Evolutionary conservation across 305 asterid species (phyloP).

Genomic region (Fraxinus nigra): DNA sequence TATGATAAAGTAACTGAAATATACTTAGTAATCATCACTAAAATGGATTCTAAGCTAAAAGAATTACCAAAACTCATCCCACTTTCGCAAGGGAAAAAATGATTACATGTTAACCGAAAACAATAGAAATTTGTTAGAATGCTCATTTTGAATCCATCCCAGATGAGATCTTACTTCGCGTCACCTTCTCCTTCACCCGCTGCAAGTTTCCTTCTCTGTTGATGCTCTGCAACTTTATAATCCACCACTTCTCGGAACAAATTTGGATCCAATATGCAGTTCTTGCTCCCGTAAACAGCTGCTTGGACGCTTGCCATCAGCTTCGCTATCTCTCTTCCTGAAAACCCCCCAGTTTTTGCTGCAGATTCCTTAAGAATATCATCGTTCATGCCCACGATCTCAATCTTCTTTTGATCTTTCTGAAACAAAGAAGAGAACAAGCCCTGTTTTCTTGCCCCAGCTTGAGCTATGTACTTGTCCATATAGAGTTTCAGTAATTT

Average conservation of each 20-base stretch:
- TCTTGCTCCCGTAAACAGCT: conserved; percentile 81
- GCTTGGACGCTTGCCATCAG: conserved; percentile 95
- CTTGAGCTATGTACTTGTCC: conserved; percentile 75
- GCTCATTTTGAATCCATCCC: background rate
- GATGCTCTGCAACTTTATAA: conserved; percentile 95
- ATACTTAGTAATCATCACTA: background rate
- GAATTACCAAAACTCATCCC: conserved; percentile 20
- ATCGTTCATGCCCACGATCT: conserved; percentile 65
- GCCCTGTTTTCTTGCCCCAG: conserved; percentile 70
- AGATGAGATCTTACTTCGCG: background rate
- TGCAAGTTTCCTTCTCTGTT: conserved; percentile 77
- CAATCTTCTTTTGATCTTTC: conserved; percentile 64
- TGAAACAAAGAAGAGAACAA: conserved; percentile 50
- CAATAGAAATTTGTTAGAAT: conserved; percentile 6
- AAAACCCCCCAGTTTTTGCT: conserved; percentile 66
- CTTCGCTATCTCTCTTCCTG: conserved; percentile 93
- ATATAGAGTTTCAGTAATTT: conserved; percentile 74
- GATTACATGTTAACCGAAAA: conserved; percentile 20
- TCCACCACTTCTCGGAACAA: conserved; percentile 87
- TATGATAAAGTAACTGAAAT: background rate
- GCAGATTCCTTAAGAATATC: conserved; percentile 85
- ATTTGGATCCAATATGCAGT: conserved; percentile 68
- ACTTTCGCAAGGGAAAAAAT: conserved; percentile 8
- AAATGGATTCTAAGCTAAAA: conserved; percentile 9
- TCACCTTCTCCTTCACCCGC: conserved; percentile 28